Evolutionary conservation across 371 early-diverging fungal species (phyloP), one percentile per base, ranked within the genome.

Genomic region (Coemansia linderi): DNA sequence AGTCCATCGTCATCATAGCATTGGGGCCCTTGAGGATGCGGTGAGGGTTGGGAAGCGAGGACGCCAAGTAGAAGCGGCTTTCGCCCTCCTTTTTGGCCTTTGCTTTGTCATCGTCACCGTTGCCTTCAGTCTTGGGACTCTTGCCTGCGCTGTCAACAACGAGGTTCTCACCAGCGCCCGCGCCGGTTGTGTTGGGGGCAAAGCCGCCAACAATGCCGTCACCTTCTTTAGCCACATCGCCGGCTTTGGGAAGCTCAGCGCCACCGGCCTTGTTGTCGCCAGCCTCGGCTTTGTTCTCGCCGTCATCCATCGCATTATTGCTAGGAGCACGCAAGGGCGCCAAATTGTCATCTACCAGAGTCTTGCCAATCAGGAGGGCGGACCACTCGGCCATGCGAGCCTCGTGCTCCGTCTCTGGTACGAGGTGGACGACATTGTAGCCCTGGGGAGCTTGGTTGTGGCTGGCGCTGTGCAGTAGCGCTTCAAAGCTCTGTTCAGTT

Each of bases 1-100:
- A 68, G 19, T 75, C 76, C 73, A 65, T 40, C 1, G 76, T 75
- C 63, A 72, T 72, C 1, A 19, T 5, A 0, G 41, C 61, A 17
- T 59, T 63, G 7, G 40, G 29, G 29, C 73, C 58, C 5, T 57
- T 10, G 40, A 72, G 54, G 9, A 73, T 48, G 39, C 76, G 72
- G 61, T 39, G 60, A 24, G 22, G 37, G 41, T 27, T 1, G 1
- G 73, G 73, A 19, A 73, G 50, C 58, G 37, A 57, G 37, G 58
- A 36, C 6, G 19, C 19, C 9, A 36, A 36, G 31, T 36, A 57
- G 37, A 17, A 36, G 19, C 9, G 37, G 19, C n/a, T 36, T 12
- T 57, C 37, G 37, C 17, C 33, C 57, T 29, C 31, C 4, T 33
- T 36, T 33, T 56, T 33, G 8, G 31, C 56, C 19, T 48, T 48